Conservation (phyloP, 2,329 filamentous ascomycete genomes). For the Phialophora tarda region DNA sequence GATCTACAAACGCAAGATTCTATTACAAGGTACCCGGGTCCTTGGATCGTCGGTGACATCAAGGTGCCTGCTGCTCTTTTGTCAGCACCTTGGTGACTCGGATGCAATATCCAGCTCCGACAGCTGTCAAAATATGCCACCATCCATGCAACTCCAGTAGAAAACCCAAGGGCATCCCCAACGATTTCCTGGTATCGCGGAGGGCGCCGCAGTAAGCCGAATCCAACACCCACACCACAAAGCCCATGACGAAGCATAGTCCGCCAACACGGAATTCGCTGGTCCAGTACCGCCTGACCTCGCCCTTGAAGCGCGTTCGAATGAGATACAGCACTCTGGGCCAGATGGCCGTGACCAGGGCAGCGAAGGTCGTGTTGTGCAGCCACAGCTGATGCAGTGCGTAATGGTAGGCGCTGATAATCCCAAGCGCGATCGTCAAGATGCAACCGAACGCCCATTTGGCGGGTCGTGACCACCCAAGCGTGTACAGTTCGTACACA, state of each 20-base stretch:
- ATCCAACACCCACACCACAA: conserved; percentile 42
- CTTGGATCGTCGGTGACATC: not conserved
- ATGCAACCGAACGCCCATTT: conserved; percentile 23
- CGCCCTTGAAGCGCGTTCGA: conserved; percentile 19
- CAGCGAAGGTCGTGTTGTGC: conserved; percentile 30
- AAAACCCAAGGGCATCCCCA: conserved; percentile 42
- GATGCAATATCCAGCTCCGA: conserved; percentile 37
- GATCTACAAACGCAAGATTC: not conserved
- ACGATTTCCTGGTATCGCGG: conserved; percentile 27
- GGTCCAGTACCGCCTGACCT: conserved; percentile 27
- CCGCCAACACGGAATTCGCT: conserved; percentile 31
- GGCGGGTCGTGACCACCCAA: conserved; percentile 22
- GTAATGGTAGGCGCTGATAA: conserved; percentile 34
- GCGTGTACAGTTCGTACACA: conserved; percentile 35
- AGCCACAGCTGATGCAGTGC: conserved; percentile 31
- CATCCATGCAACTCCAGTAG: conserved; percentile 44
- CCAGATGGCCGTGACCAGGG: conserved; percentile 34
- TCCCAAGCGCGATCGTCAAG: conserved; percentile 29
- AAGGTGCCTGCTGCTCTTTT: conserved; percentile 5
- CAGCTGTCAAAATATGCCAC: conserved; percentile 40
- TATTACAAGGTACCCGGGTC: not conserved
- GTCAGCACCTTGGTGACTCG: conserved; percentile 34
- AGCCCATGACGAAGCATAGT: conserved; percentile 33
- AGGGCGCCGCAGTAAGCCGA: conserved; percentile 38
- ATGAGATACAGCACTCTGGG: conserved; percentile 34